Evolutionary conservation across 148 eudicot genomes (phyloP), one percentile per base, ranked within the genome.

Genomic region (Rhododendron molle): DNA sequence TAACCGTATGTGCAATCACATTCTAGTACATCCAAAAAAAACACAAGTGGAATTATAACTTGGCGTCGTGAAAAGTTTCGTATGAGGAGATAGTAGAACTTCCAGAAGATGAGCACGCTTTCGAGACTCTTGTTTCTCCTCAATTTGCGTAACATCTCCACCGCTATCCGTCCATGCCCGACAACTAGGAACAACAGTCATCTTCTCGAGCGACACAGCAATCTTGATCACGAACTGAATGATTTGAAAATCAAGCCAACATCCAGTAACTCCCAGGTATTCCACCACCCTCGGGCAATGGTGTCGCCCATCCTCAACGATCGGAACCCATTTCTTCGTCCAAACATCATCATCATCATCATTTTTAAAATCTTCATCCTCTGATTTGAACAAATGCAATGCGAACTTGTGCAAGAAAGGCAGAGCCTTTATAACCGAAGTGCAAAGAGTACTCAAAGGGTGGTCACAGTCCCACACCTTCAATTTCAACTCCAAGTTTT

Each of bases 351-450:
- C 34, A 26, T 71, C 15, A 13, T 71, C 6, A 5, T 71, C 6
- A 5, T 71, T 3, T 0, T 32, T 2, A 16, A 11, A 0, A 30
- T 20, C 43, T 8, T 49, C 32, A 26, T 34, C 1, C 16, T 21
- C 20, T 14, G 80, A 13, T 78, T 65, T 50, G 34, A 72, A 83
- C 49, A 83, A 72, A 28, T 60, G 79, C 28, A 83, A 11, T 62
- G 77, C 30, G 6, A 83, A 30, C 30, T 83, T 83, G 65, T 83
- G 58, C 67, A 83, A 73, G 58, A 1, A 23, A 49, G 85, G 80
- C 69, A 83, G 73, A 15, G 46, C 65, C 32, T 18, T 28, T 13
- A 50, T 5, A 7, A 83, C 6, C 3, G 85, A 83, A 21, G 69
- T 14, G 43, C 65, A 72, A 4, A 83, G 80, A 2, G n/a, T n/a